Evolutionary conservation across 805 yeast species (phyloP), one percentile per base, ranked within the genome.

Genomic region (Saccharomycopsis babjevae): DNA sequence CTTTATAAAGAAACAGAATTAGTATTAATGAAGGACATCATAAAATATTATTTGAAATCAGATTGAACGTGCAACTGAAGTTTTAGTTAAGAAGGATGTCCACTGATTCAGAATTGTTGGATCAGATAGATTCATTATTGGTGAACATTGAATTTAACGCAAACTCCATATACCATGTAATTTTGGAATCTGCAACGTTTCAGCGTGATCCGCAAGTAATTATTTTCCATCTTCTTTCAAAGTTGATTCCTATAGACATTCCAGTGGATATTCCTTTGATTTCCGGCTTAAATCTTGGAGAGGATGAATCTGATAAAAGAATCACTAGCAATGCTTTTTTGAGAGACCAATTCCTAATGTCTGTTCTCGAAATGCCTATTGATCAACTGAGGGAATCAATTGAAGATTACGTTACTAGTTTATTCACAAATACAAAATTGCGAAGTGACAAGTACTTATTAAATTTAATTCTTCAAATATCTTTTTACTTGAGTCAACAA

Each of bases 61-160:
- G 6, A 28, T 28, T 28, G 32, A 28, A 28, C 6, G 38, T 2
- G 10, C 38, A 34, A 34, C 38, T 2, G 15, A 34, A 34, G 10
- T 34, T 13, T 34, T 7, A 10, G 10, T 34, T 34, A 2, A 13
- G 10, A 34, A 34, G 10, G 15, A 46, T 46, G 52, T 25, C 52
- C 22, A 22, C n/a, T 46, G 52, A 46, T 22, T 46, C 52, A 13
- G 52, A 46, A 18, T 20, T 46, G 5, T 46, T 46, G 52, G 52
- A 46, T 46, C 52, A 46, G 52, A 25, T 46, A 22, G 52, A 46
- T 46, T 46, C 52, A 10, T 36, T 63, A 16, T 16, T 57, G 15
- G 60, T 39, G 40, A 61, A 61, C 30, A 60, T 61, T 28, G 62
- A 56, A 43, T 46, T 62, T n/a, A 60, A 62, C 25, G 38, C 57